These are phyloP conservation scores for Acephala macrosclerotiorum DNA, from an alignment of 2,329 filamentous ascomycete species.

Conservation along the genomic window DNA sequence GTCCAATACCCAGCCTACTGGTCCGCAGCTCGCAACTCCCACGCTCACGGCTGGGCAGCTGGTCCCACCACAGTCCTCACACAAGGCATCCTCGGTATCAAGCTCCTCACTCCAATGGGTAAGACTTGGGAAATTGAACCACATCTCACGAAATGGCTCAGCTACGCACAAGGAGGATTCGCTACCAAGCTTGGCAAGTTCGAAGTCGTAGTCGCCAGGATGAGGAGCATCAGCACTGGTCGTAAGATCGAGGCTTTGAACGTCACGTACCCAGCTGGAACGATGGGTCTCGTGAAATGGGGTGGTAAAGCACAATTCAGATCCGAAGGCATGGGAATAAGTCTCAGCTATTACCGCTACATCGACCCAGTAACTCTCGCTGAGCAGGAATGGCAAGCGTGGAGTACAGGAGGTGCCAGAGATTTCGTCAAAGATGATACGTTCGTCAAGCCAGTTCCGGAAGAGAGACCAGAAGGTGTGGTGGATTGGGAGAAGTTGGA, in stretches of 20 bases:
- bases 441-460: constrained; percentile 31
- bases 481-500: constrained; percentile 38
- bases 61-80: constrained; percentile 55
- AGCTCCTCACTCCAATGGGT: constrained; percentile 46
- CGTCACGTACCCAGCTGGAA: constrained; percentile 38
- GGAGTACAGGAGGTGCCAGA: constrained; percentile 15
- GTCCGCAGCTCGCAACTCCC: constrained; percentile 48
- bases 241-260: constrained; percentile 36
- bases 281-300: constrained; percentile 39
- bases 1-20: constrained; percentile 46
- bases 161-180: constrained; percentile 48
- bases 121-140: constrained; percentile 49
- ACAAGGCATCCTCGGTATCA: constrained; percentile 52
- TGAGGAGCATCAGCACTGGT: constrained; percentile 29
- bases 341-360: constrained; percentile 28
- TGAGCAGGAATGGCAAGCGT: constrained; percentile 26
- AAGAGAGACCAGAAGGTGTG: constrained; percentile 35
- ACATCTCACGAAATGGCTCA: constrained; percentile 47
- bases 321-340: constrained; percentile 24
- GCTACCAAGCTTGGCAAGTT: constrained; percentile 46
- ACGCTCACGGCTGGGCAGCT: constrained; percentile 57
- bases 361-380: constrained; percentile 18
- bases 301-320: constrained; percentile 31
- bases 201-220: constrained; percentile 40
- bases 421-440: constrained; percentile 34